Evolutionary conservation across 2,329 filamentous ascomycete species (phyloP), one percentile per base, ranked within the genome.

Genomic region (Claviceps quebecensis): DNA sequence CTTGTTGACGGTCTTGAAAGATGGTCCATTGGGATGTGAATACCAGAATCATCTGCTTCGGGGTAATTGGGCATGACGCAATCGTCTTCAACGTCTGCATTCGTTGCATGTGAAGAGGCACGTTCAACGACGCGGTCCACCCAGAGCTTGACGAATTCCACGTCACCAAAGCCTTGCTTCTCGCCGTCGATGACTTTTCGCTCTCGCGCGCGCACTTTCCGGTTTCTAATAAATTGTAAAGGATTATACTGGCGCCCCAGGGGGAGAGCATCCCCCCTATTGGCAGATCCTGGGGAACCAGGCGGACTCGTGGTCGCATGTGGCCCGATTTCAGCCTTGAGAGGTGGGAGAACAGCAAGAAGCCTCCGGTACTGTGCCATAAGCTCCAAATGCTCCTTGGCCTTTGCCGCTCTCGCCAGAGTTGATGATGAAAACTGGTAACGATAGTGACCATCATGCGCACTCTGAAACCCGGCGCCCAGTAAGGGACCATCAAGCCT

Each of bases 141-240:
- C 89, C 90, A 97, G 36, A 75, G 71, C 49, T 78, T 78, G 7
- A 95, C 87, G 45, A 73, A 78, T 3, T 78, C 72, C 1, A 87
- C 72, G 64, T 96, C 83, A 40, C 79, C 75, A 71, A 94, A 97
- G 1, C 86, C 87, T 57, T 86, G 83, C 1, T 75, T 73, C 55
- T 87, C 81, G 16, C 86, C 81, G 59, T 93, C 80, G 37, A 95
- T 83, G 0, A 77, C 69, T 56, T 78, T 83, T 41, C 87, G 79
- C 67, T 94, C 87, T 16, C 90, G 78, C 26, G 84, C 84, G 55
- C 93, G 78, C 13, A 93, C 78, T 63, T 90, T 91, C 47, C 91
- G 79, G 62, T 98, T 97, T 19, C 93, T 83, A 51, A 97, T 86
- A 59, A 88, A 88, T 65, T 97, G 93, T 23, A 98, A 69, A 4